Evolutionary conservation across 202 grass and related monocot genomes (phyloP).

Genomic region (Setaria viridis): DNA sequence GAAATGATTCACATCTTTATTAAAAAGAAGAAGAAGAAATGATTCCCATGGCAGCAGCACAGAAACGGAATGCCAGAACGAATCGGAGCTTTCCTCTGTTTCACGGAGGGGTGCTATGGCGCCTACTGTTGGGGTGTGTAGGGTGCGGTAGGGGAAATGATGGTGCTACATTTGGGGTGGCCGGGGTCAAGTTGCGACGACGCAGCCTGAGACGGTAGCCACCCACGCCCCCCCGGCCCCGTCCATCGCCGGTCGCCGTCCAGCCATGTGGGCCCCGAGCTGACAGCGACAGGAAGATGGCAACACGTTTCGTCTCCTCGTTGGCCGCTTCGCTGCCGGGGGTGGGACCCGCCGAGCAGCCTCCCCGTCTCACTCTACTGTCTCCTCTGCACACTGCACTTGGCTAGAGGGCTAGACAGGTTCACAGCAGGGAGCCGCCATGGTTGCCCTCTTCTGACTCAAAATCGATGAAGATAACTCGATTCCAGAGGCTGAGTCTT

Average conservation of each 20-base stretch:
- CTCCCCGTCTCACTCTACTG: neutral
- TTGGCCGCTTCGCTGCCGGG: neutral
- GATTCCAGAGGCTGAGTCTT: neutral
- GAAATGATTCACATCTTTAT: too few species aligned
- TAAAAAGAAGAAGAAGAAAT: too few species aligned
- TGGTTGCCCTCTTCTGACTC: neutral
- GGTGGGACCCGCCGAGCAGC: neutral
- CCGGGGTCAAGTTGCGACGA: constrained; percentile 56
- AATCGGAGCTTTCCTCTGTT: neutral
- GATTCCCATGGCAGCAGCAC: neutral
- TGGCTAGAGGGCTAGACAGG: neutral
- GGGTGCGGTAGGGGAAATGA: constrained; percentile 41
- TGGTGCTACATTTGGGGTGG: constrained; percentile 45
- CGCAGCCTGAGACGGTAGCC: neutral
- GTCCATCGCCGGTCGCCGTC: constrained; percentile 33
- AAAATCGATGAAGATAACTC: neutral
- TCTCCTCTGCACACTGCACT: neutral
- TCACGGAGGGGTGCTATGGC: neutral
- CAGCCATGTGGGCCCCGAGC: constrained; percentile 36
- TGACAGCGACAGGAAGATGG: neutral
- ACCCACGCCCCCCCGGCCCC: neutral
- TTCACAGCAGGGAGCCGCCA: neutral
- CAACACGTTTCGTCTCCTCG: constrained; percentile 49
- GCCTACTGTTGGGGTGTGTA: neutral
- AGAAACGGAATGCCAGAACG: constrained; percentile 9